Evolutionary conservation across 2,329 filamentous ascomycete genomes (phyloP), one percentile per base, ranked within the genome.

Genomic region (Pseudogymnoascus sp.): DNA sequence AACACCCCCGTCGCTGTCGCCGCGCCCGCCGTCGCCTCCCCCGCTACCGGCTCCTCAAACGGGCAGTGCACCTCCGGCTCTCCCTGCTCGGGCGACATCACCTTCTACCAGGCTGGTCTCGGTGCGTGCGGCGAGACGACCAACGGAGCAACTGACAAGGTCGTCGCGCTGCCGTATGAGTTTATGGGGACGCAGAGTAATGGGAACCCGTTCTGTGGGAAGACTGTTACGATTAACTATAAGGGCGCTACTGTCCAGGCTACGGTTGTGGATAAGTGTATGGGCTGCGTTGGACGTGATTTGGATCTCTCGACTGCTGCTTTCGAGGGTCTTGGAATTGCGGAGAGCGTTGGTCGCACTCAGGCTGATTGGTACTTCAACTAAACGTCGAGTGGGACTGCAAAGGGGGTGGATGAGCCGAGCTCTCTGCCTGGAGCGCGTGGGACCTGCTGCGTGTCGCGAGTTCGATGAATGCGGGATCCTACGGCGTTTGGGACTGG

Each of bases 191-290:
- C 72, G 0, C 71, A 73, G 62, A 86, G 86, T 70, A 91, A 90
- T 77, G 77, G 74, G 69, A 90, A 92, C 79, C 81, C 84, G 59
- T 82, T 84, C 73, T 94, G 91, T 75, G 86, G 85, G 73, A 82
- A 85, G 77, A 84, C 82, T 66, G 82, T 92, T 71, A 85, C 81
- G 67, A 84, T 92, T 77, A 77, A 70, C 42, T 78, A 78, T 72
- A 78, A 81, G 60, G 88, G 88, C 73, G 82, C 82, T 73, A 80
- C 79, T 1, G 73, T 78, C 68, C 78, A 74, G 2, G 89, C 84
- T 65, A 81, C 69, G 3, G 83, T 92, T 65, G 82, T 81, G 61
- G 90, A 94, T 78, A 91, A 90, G 78, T 94, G 90, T 80, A 82
- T 83, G 76, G 86, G 87, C 69, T 94, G 90, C 74, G 70, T 61